These are phyloP conservation scores for Teunomyces tritomae DNA, from an alignment of 805 yeast genomes.

Conservation along the genomic window DNA sequence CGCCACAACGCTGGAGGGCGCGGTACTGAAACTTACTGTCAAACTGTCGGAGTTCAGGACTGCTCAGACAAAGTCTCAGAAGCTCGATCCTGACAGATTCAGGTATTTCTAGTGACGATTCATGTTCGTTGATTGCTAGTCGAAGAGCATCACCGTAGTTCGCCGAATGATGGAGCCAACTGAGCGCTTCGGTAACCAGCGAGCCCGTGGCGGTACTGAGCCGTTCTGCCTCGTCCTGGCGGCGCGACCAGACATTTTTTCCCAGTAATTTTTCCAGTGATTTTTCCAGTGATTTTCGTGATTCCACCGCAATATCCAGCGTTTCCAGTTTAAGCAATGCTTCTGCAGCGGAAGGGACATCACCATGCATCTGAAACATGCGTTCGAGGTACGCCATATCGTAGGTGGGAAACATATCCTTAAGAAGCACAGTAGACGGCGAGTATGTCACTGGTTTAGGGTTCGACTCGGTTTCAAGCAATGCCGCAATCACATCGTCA, in stretches of 20 bases:
- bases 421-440: conserved; percentile 15
- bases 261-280: not conserved
- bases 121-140: not conserved
- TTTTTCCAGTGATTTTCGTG: too few species aligned
- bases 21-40: not conserved
- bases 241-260: not conserved
- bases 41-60: not conserved
- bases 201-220: not conserved
- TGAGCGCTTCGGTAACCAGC: not conserved
- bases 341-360: not conserved
- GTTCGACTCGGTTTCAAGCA: conserved; percentile 14
- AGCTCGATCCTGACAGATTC: not conserved
- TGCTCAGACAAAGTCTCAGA: not conserved
- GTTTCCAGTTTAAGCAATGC: not conserved
- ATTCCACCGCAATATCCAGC: too few species aligned
- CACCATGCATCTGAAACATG: not conserved
- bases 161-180: not conserved
- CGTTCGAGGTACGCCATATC: conserved; percentile 11
- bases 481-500: conserved; percentile 23
- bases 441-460: not conserved
- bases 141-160: not conserved
- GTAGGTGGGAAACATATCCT: conserved; percentile 47
- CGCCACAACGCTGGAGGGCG: not conserved
- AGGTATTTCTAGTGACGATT: not conserved
- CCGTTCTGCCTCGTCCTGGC: not conserved